A percentile compares a stretch with the other conserved stretches of the same genome.
These are phyloP conservation scores for Annulohypoxylon nitens DNA, from an alignment of 495 filamentous ascomycete genomes.

Conservation along the genomic window DNA sequence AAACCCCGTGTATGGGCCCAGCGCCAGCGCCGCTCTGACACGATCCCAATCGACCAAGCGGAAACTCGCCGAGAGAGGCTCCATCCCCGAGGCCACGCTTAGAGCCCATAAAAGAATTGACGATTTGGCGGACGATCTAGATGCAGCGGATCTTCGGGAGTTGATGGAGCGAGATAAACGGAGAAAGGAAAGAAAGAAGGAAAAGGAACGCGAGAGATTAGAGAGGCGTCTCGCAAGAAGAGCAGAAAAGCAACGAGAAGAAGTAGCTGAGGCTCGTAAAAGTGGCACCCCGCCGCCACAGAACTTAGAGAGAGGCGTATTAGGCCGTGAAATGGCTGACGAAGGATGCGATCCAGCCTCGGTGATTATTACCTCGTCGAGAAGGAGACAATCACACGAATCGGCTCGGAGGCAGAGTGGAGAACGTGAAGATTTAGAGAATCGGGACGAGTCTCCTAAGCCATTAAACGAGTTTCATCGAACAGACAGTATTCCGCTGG, in stretches of 20 bases:
- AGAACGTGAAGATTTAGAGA: constrained; percentile 36
- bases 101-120: constrained; percentile 80
- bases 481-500: constrained; percentile 51
- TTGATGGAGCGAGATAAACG: constrained; percentile 87
- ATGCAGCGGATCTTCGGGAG: constrained; percentile 82
- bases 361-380: constrained; percentile 62
- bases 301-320: constrained; percentile 66
- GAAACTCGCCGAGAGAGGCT: constrained; percentile 59
- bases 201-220: constrained; percentile 77
- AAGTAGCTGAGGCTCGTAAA: constrained; percentile 54
- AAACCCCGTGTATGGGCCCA: constrained; percentile 64
- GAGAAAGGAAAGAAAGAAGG: constrained; percentile 77
- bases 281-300: constrained; percentile 64
- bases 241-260: constrained; percentile 73
- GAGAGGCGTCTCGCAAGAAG: constrained; percentile 75
- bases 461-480: constrained; percentile 57
- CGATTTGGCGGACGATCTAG: constrained; percentile 83
- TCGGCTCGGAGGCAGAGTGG: constrained; percentile 39
- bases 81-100: constrained; percentile 72
- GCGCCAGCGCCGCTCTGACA: constrained; percentile 35
- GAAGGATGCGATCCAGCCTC: constrained; percentile 60
- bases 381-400: constrained; percentile 52
- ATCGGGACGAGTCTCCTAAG: constrained; percentile 40
- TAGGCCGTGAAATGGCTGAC: constrained; percentile 64
- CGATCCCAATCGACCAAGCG: constrained; percentile 59